Percentiles rank a stretch among this genome's conserved stretches.
Conservation (phyloP, 1,284 basidiomycete species). For the Rhodotorula sp. region DNA sequence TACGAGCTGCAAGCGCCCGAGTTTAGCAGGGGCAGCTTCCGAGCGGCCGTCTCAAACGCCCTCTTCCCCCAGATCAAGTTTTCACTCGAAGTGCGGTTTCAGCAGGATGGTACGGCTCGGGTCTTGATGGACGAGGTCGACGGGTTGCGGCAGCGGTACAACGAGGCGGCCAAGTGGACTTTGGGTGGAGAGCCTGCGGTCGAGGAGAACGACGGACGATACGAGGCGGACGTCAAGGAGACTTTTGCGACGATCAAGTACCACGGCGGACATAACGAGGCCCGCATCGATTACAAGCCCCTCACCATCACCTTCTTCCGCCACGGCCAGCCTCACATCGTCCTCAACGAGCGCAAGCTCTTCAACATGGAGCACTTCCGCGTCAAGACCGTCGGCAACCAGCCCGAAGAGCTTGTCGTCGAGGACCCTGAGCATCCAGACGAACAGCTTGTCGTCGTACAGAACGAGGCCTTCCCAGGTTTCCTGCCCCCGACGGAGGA, state of each 20-base stretch:
- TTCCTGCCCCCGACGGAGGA: slow-evolving; percentile 62
- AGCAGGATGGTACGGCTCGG: slow-evolving; percentile 68
- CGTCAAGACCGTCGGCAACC: slow-evolving; percentile 55
- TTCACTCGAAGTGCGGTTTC: slow-evolving; percentile 61
- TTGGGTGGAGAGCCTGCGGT: slow-evolving; percentile 65
- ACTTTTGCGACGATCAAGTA: slow-evolving; percentile 52
- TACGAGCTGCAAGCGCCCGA: slow-evolving; percentile 69
- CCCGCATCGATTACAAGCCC: slow-evolving; percentile 69
- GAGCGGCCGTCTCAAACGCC: slow-evolving; percentile 67
- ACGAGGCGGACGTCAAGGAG: slow-evolving; percentile 61
- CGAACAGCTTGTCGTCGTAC: slow-evolving; percentile 52
- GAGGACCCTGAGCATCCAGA: slow-evolving; percentile 45
- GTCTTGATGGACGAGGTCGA: slow-evolving; percentile 81
- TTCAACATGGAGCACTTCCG: slow-evolving; percentile 98
- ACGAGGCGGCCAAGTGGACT: slow-evolving; percentile 85
- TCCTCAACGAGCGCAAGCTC: slow-evolving; percentile 84
- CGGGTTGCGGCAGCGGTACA: slow-evolving; percentile 74
- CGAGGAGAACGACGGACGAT: slow-evolving; percentile 54
- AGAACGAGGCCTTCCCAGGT: slow-evolving; percentile 53
- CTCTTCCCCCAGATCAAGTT: slow-evolving; percentile 81
- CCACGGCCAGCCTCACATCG: slow-evolving; percentile 71
- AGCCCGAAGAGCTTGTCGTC: slow-evolving; percentile 44
- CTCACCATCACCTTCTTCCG: slow-evolving; percentile 69
- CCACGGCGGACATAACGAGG: slow-evolving; percentile 53
- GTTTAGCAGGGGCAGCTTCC: slow-evolving; percentile 62